Percentiles rank a stretch among this genome's conserved stretches.
Conservation (phyloP, 805 yeast genomes). For the Saccharomycopsis guyanensis region DNA sequence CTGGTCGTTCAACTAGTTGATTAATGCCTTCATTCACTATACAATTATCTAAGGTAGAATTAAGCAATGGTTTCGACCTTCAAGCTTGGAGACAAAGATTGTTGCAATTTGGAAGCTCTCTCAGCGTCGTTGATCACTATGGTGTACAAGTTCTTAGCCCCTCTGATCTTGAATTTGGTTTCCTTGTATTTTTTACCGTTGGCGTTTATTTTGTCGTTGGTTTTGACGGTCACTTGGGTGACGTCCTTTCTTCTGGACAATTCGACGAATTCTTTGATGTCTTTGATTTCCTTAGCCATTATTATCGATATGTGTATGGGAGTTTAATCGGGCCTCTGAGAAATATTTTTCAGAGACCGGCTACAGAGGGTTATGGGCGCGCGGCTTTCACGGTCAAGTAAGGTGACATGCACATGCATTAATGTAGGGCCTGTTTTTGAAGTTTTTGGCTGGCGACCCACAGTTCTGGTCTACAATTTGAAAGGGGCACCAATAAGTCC, state of each 20-base stretch:
- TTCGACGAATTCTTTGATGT: conserved; percentile 95
- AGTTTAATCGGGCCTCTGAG: background rate
- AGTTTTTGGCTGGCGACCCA: too few relatives aligned
- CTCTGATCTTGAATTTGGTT: conserved; percentile 99
- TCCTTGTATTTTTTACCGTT: conserved; percentile 81
- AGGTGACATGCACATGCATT: background rate
- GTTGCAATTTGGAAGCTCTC: conserved; percentile 96
- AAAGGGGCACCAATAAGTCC: too few relatives aligned
- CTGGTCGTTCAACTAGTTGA: too few relatives aligned
- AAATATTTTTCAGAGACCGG: background rate
- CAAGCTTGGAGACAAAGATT: conserved; percentile 93
- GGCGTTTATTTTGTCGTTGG: conserved; percentile 75
- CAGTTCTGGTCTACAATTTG: too few relatives aligned
- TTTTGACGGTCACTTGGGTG: conserved; percentile 87
- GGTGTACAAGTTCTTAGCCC: conserved; percentile 90
- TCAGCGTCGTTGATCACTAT: conserved; percentile 90
- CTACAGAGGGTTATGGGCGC: background rate
- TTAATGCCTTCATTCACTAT: background rate
- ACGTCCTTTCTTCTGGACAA: conserved; percentile 95
- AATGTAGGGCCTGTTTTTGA: background rate
- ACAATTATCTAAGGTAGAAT: conserved; percentile 1
- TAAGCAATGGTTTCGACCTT: conserved; percentile 36
- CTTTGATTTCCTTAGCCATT: conserved; percentile 60
- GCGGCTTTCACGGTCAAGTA: background rate
- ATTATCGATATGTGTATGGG: background rate